Evolutionary conservation across 2,329 filamentous ascomycete species (phyloP), one percentile per base, ranked within the genome.

Genomic region (Pseudocercospora ulei): DNA sequence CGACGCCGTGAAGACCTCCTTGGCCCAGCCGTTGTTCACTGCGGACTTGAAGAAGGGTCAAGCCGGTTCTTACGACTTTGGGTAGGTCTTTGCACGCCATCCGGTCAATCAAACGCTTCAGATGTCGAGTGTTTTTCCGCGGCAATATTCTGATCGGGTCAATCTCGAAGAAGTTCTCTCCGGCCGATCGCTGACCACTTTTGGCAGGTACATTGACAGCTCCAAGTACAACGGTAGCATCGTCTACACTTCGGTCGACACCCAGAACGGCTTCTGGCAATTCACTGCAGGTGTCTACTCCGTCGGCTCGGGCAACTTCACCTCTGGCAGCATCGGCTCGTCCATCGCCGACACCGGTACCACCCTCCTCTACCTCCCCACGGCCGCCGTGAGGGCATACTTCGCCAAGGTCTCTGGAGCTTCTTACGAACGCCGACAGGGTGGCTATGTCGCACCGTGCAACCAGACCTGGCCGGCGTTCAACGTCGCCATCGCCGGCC

Each of bases 341-440:
- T 70, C 68, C 49, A 81, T 83, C 57, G 74, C 75, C 53, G 79
- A 83, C 62, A 83, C 79, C 2, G 80, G 79, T 38, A 82, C 79
- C 39, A 78, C 77, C 1, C 72, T 83, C 18, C 60, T 81, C 39
- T 67, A 80, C 47, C 60, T 78, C 11, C 72, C 74, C 16, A 56
- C 67, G 39, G 49, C 56, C 19, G 65, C 78, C 43, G 70, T 75
- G 47, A 50, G 60, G 0, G 68, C 64, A 26, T 82, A 81, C 67
- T 83, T 80, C 64, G 55, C 56, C 23, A 56, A 72, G 44, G 68
- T 82, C 43, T 38, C 53, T 5, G 70, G 73, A 3, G 66, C 78
- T 0, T 48, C 61, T 29, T 62, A 75, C 54, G 62, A 67, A 52
- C 16, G 45, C 9, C 48, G 52, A 1, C 60, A 66, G 28, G 77